Evolutionary conservation across 345 rosid genomes (phyloP).

Genomic region (thale cress (Arabidopsis thaliana)): TAIR10.1 NC_003076.8:9804501-9805000

Average conservation of each 20-base stretch:
- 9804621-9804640: conserved; percentile 45
- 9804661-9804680: neutral
- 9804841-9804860: conserved; percentile 30
- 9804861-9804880: conserved; percentile 43
- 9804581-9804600: conserved; percentile 38
- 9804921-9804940: conserved; percentile 49
- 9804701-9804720: conserved; percentile 53
- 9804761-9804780: conserved; percentile 47
- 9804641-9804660: conserved; percentile 4
- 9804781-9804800: conserved; percentile 49
- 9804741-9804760: conserved; percentile 38
- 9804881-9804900: conserved; percentile 46
- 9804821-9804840: conserved; percentile 57
- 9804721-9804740: conserved; percentile 43
- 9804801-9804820: conserved; percentile 53
- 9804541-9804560: conserved; percentile 33
- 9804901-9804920: conserved; percentile 50
- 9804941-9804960: conserved; percentile 50
- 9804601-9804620: conserved; percentile 49
- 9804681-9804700: conserved; percentile 36
- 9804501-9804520: conserved; percentile 69
- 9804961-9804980: conserved; percentile 54
- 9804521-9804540: conserved; percentile 31
- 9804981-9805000: conserved; percentile 72
- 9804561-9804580: conserved; percentile 1